Evolutionary conservation across 1,284 basidiomycete genomes (phyloP).

Genomic region (Leccinum solheimii): DNA sequence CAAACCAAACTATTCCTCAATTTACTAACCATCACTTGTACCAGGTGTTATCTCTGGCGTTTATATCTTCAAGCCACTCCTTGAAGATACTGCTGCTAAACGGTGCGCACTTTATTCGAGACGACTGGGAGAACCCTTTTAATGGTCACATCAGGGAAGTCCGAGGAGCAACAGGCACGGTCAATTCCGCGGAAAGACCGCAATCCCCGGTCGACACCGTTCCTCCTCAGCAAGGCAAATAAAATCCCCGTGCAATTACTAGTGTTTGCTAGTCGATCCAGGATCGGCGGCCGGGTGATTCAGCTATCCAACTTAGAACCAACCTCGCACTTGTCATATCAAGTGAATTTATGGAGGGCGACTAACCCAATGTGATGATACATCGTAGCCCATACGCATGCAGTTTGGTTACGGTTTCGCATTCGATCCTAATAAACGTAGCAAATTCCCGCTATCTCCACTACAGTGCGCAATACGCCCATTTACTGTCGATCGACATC

Average conservation of each 20-base stretch:
- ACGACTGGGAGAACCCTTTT: slow-evolving; percentile 1
- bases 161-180: neutral
- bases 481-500: slow-evolving; percentile 34
- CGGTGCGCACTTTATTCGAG: slow-evolving; percentile 15
- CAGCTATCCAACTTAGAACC: neutral
- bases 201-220: neutral
- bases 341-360: slow-evolving; percentile 10
- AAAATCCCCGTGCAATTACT: neutral
- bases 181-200: slow-evolving; percentile 6
- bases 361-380: slow-evolving; percentile 14
- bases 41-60: slow-evolving; percentile 61
- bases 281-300: neutral
- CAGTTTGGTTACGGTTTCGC: slow-evolving; percentile 9
- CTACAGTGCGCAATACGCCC: slow-evolving; percentile 4
- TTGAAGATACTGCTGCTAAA: slow-evolving; percentile 22
- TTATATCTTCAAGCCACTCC: slow-evolving; percentile 57
- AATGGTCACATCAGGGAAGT: slow-evolving; percentile 14
- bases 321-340: neutral
- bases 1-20: neutral
- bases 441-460: slow-evolving; percentile 35
- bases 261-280: neutral
- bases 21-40: slow-evolving; percentile 2
- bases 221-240: slow-evolving; percentile 13
- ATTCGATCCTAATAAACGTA: slow-evolving; percentile 24
- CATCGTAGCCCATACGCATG: slow-evolving; percentile 1